Evolutionary conservation across 2,329 filamentous ascomycete genomes (phyloP).

Genomic region (Trichoderma lentiforme): DNA sequence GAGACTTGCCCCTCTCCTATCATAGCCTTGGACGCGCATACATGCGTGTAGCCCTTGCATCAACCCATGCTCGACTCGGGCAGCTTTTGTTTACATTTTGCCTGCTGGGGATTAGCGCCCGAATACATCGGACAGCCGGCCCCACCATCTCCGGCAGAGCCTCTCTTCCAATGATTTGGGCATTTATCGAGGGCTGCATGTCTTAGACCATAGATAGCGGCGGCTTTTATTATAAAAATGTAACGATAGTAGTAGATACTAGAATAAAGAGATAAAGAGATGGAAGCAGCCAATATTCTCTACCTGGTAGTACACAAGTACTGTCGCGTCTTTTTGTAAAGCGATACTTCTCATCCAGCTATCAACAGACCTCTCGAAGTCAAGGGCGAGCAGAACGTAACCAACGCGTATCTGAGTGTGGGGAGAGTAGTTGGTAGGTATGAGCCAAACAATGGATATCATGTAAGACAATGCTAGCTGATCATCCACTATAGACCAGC

Average conservation of each 20-base stretch:
- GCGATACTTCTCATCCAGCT: background rate
- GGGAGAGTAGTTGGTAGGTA: background rate
- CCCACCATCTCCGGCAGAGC: constrained; percentile 26
- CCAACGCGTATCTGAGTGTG: background rate
- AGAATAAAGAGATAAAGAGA: no score
- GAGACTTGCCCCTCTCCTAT: constrained; percentile 3
- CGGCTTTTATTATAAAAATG: background rate
- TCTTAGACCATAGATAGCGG: background rate
- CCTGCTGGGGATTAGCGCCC: constrained; percentile 38
- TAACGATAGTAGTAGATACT: background rate
- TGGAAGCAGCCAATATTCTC: background rate
- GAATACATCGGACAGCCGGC: constrained; percentile 21
- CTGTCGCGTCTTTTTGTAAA: background rate
- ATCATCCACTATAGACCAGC: background rate
- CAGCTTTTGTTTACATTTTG: constrained; percentile 45
- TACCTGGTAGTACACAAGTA: background rate
- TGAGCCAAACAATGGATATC: background rate
- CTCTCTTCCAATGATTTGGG: constrained; percentile 27
- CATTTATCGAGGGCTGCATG: background rate
- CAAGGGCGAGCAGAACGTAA: background rate
- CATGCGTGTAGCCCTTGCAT: constrained; percentile 9
- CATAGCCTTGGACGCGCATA: background rate
- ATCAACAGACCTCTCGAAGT: background rate
- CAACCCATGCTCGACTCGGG: background rate
- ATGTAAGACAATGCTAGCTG: background rate